Base-by-base conservation (phyloP, 805 yeast species). In the Nakazawaea pomicola region DNA sequence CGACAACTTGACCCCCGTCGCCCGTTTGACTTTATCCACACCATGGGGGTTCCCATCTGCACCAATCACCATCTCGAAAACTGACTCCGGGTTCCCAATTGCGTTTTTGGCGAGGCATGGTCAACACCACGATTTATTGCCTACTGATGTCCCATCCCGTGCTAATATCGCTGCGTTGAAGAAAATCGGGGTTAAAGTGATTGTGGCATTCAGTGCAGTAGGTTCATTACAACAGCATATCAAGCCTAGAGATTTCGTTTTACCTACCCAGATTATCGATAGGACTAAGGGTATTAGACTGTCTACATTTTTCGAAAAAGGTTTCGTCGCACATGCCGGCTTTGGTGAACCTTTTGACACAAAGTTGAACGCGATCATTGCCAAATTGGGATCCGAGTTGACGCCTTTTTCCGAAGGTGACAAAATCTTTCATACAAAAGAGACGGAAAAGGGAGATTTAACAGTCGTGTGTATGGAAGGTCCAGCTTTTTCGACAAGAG, bases 11-110 rank as follows among this genome's bases (percentile, higher is more conserved):
- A 74, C 80, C 36, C 95, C 95, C 3, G 95, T 91, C 34, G 96
- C 96, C 12, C 70, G 82, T 51, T 65, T 93, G 31, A 78, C 87
- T 12, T 64, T 89, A 44, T 74, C 83, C 15, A 93, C 99, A 3
- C 99, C 99, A 17, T 93, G 98, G 98, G 99, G 99, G 9, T 75
- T 73, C 50, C 96, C 99, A 17, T 89, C 97, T 4, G 83, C 95
- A 11, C 90, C 96, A 29, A 85, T 93, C 57, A 90, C 96, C 36
- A 80, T 93, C 46, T 83, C 95, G n/a, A 78, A 73, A 49, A 86
- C 95, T 31, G 63, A 66, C 3, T 52, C 66, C 27, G 95, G 95
- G 2, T 80, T 87, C 60, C 86, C 89, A 35, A 84, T 93, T 38
- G 98, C 98, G 1, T 93, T 93, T 56, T 70, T 93, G 50, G 93